phyloP scores from a whole-genome alignment of 2,329 filamentous ascomycete species.

The Xylaria hypoxylon region DNA sequence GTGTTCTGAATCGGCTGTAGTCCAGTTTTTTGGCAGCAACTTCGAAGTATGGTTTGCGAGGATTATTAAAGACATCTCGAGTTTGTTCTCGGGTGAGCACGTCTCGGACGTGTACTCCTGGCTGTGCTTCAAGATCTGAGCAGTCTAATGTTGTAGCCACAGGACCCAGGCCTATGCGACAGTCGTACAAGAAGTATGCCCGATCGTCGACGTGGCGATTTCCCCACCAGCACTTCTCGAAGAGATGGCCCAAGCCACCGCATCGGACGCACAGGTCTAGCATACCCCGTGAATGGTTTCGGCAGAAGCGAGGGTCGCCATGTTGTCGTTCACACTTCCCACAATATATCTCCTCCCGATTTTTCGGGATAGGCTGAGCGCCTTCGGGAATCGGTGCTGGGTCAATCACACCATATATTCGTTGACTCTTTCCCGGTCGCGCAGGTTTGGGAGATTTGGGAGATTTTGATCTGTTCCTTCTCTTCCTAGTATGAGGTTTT shows the following conservation, averaged over 20 bases:
- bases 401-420: not conserved
- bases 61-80: not conserved
- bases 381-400: not conserved
- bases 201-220: not conserved
- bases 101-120: not conserved
- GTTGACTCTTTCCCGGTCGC: too few species aligned
- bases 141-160: constrained; percentile 1
- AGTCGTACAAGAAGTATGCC: not conserved
- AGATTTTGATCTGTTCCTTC: too few species aligned
- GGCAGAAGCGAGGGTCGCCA: not conserved
- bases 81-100: not conserved
- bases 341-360: not conserved
- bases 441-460: too few species aligned
- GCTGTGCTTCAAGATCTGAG: not conserved
- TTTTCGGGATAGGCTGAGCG: not conserved
- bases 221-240: constrained; percentile 4
- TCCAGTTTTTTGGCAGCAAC: not conserved
- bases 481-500: too few species aligned
- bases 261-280: not conserved
- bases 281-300: not conserved
- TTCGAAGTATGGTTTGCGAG: not conserved
- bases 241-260: not conserved
- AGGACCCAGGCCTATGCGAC: not conserved
- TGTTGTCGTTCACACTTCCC: not conserved
- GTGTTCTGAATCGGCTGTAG: not conserved